Evolutionary conservation across 495 filamentous ascomycete genomes (phyloP).

Genomic region (Trichoderma orchidacearum): DNA sequence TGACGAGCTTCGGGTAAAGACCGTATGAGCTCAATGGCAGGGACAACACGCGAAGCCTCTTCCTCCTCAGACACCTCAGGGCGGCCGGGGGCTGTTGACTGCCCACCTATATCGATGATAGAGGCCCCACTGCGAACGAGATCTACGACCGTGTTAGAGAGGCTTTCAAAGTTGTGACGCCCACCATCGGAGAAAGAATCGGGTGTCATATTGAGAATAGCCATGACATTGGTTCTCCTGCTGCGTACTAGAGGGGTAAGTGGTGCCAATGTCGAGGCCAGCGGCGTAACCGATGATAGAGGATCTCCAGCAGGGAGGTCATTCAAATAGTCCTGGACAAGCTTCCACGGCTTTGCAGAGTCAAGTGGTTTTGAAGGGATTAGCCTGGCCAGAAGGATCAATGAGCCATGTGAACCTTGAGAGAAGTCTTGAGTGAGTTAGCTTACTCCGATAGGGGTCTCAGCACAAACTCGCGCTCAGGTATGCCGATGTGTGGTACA

Average conservation of each 20-base stretch:
- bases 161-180: constrained; percentile 25
- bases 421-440: not conserved
- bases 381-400: constrained; percentile 29
- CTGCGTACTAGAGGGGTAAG: constrained; percentile 48
- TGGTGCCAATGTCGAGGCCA: constrained; percentile 42
- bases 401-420: not conserved
- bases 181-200: constrained; percentile 97
- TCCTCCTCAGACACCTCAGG: constrained; percentile 50
- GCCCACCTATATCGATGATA: constrained; percentile 86
- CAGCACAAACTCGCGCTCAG: constrained; percentile 88
- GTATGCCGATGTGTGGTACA: constrained; percentile 75
- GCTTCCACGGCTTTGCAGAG: constrained; percentile 32
- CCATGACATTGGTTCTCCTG: constrained; percentile 73
- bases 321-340: constrained; percentile 45
- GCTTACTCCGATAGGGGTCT: constrained; percentile 75
- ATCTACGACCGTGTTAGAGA: constrained; percentile 31
- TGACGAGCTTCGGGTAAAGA: constrained; percentile 44
- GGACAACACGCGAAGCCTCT: constrained; percentile 66
- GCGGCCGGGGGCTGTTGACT: constrained; percentile 73
- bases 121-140: constrained; percentile 57
- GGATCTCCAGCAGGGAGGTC: constrained; percentile 39
- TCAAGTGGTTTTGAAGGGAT: constrained; percentile 45
- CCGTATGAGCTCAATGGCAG: constrained; percentile 61
- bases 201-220: constrained; percentile 87
- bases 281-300: constrained; percentile 54